These are phyloP conservation scores for Nicotiana tabacum DNA, from an alignment of 257 asterid species.

Conservation along the genomic window DNA sequence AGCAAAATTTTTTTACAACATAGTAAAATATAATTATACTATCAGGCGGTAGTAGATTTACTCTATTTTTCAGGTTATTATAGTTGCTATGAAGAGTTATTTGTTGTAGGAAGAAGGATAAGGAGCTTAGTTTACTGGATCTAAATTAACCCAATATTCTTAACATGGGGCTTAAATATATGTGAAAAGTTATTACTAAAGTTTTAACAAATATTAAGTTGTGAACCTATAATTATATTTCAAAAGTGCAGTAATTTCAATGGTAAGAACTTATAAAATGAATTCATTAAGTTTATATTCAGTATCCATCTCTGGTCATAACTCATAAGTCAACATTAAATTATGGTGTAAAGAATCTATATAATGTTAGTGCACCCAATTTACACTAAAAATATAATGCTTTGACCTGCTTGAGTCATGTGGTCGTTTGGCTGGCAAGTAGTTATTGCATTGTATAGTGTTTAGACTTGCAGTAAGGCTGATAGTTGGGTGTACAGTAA, in stretches of 20 bases:
- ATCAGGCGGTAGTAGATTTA: not conserved
- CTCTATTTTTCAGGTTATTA: not conserved
- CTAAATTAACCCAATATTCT: not conserved
- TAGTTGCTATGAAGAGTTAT: not conserved
- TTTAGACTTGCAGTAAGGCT: not conserved
- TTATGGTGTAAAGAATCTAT: not conserved
- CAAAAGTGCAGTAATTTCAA: not conserved
- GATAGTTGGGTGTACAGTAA: slow-evolving; percentile 4
- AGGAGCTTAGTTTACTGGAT: not conserved
- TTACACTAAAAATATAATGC: not conserved
- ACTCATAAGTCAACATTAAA: not conserved
- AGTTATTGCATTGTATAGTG: not conserved
- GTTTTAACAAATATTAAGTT: not conserved
- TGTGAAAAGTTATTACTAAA: not conserved
- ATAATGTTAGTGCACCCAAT: not conserved
- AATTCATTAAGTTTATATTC: not conserved
- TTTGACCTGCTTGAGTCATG: not conserved
- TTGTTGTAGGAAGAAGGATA: not conserved
- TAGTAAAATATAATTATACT: not conserved
- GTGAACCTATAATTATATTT: not conserved
- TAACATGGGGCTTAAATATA: not conserved
- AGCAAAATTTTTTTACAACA: too few relatives aligned
- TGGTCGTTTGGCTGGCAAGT: not conserved
- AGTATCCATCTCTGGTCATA: not conserved
- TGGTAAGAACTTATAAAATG: not conserved